Base-by-base conservation (phyloP, 202 grass and related monocot species). In the Setaria italica region DNA sequence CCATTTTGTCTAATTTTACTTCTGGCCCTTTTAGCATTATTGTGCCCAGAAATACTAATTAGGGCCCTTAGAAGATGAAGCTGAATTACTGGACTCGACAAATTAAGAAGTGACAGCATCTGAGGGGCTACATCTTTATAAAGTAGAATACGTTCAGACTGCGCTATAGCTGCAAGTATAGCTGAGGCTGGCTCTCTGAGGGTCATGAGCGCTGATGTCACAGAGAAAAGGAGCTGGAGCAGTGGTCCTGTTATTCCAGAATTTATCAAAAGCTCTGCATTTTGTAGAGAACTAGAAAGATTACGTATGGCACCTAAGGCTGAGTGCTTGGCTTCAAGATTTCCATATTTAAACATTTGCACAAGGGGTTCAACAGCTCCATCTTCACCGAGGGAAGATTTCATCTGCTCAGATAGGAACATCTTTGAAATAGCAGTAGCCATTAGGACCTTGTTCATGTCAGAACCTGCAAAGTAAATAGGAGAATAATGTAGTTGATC, bases 391-490 rank as follows among this genome's bases (percentile, higher is more conserved):
- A 98, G 92, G 39, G 81, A 76, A 71, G 80, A 85, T 90, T 90
- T 98, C 86, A 85, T 93, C 41, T 88, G 95, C 50, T 95, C 92
- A 68, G 92, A 89, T 58, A 98, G 95, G 85, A 91, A 88, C 91
- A 98, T 92, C 87, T 91, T 98, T 5, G 92, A 98, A 87, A 98
- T 84, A 72, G 91, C 89, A 0, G 91, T 93, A 58, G 95, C 95
- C 95, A 98, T 98, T 19, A 98, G 81, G 89, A 98, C 80, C 86
- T 95, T 95, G 89, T 98, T 95, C 93, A 93, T 98, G 78, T 98
- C 95, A 64, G 95, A 95, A 84, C 95, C 92, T 98, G 89, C 62
- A 80, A 68, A 88, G 34, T 48, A 76, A 78, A 37, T 54, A 77
- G 14, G 48, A 79, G 73, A 80, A 78, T 20, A 78, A 81, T 43